phyloP scores from a whole-genome alignment of 192 early-diverging fungal genomes.

The Phycomyces blakesleeanus region DNA sequence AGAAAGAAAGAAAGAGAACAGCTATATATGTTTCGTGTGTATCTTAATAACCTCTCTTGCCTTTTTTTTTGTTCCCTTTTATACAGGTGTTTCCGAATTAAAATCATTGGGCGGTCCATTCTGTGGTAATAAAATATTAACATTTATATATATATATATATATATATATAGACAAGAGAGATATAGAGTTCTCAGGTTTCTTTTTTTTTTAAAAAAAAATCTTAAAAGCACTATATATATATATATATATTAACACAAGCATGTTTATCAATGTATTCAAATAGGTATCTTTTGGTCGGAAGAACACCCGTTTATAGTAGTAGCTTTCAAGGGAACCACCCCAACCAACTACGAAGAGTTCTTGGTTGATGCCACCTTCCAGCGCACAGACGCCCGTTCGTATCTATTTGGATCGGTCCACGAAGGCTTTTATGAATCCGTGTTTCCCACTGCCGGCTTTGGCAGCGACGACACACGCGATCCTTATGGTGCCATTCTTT shows the following conservation, averaged over 20 bases:
- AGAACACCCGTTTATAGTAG: slow-evolving; percentile 41
- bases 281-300: slow-evolving; percentile 41
- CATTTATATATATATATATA: too few species aligned
- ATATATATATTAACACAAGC: too few species aligned
- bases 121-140: slow-evolving; percentile 20
- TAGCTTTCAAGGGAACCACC: slow-evolving; percentile 49
- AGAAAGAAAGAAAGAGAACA: too few species aligned
- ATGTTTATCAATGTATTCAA: too few species aligned
- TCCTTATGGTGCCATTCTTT: slow-evolving; percentile 42
- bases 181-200: too few species aligned
- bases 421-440: slow-evolving; percentile 48
- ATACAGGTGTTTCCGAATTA: slow-evolving; percentile 40
- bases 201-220: too few species aligned
- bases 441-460: slow-evolving; percentile 37
- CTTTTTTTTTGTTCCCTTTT: neutral
- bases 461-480: slow-evolving; percentile 29
- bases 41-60: neutral
- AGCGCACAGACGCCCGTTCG: slow-evolving; percentile 44
- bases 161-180: too few species aligned
- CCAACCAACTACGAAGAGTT: slow-evolving; percentile 48
- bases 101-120: slow-evolving; percentile 47
- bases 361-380: slow-evolving; percentile 42
- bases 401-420: slow-evolving; percentile 50
- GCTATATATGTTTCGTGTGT: too few species aligned
- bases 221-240: too few species aligned